These are phyloP conservation scores for Alopecurus myosuroides DNA, from an alignment of 176 grass and related monocot species.

Conservation along the genomic window DNA sequence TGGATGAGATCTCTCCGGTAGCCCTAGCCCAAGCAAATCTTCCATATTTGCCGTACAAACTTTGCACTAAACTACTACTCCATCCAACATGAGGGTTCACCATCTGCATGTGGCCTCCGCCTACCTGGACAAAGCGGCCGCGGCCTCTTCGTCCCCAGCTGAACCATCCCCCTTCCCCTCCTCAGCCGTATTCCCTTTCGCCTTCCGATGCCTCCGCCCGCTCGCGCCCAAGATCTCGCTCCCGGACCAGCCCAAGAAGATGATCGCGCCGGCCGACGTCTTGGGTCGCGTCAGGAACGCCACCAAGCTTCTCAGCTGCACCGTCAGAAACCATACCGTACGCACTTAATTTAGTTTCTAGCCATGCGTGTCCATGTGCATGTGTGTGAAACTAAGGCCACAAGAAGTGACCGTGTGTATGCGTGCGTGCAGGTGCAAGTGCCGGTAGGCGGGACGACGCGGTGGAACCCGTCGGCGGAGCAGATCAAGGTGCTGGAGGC, in stretches of 20 bases:
- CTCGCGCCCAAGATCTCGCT: slow-evolving; percentile 41
- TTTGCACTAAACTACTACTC: neutral
- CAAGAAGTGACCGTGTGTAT: neutral
- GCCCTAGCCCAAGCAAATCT: slow-evolving; percentile 14
- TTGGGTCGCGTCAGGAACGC: slow-evolving; percentile 25
- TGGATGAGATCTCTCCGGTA: neutral
- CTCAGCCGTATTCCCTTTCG: neutral
- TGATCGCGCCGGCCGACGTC: slow-evolving; percentile 10
- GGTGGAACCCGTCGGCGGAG: slow-evolving; percentile 86
- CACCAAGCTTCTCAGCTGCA: slow-evolving; percentile 34
- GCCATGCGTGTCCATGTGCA: neutral
- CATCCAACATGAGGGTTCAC: slow-evolving; percentile 51
- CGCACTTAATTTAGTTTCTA: neutral
- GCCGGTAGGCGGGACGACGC: slow-evolving; percentile 47
- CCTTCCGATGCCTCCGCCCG: slow-evolving; percentile 30
- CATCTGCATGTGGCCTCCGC: slow-evolving; percentile 28
- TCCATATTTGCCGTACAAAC: neutral
- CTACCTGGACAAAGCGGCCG: slow-evolving; percentile 37
- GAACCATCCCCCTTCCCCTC: neutral
- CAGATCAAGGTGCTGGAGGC: slow-evolving; percentile 89
- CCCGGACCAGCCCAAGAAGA: slow-evolving; percentile 28
- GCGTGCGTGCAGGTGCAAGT: slow-evolving; percentile 31
- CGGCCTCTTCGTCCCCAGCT: neutral
- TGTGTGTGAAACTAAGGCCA: neutral
- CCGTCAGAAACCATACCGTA: slow-evolving; percentile 19